Evolutionary conservation across 208 protist genomes (phyloP), one percentile per base, ranked within the genome.

Genomic region (Leishmania amazonensis): DNA sequence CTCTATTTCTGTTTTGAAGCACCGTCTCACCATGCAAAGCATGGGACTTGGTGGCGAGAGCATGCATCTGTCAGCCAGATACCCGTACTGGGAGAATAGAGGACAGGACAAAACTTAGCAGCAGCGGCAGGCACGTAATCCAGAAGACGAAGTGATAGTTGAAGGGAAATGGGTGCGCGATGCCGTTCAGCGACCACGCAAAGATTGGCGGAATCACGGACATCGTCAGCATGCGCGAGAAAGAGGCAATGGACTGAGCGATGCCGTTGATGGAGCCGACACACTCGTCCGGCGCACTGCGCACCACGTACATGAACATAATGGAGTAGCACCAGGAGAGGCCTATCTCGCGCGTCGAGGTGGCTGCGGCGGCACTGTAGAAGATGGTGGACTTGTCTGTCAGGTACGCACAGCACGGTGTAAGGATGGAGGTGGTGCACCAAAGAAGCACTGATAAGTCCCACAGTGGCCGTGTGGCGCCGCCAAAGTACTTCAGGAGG

Each of bases 321-420:
- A 96, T 83, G 19, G 84, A 87, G 84, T 92, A 96, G 38, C 81
- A 78, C 89, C 90, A 93, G 19, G 90, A 90, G 42, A 90, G 62
- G 19, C 78, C 83, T 58, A 94, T 80, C 71, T 93, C 86, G 3
- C 88, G 87, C 3, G 88, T 58, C 31, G 79, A 85, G 11, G 82
- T 87, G 58, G 83, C 75, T 24, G 86, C 6, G 5, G 87, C 80
- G 15, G 89, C 83, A 6, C 74, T 83, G 21, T 83, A 77, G 71
- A 91, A 83, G 24, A 81, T 81, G 15, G 71, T 72, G 19, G 76
- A 79, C 54, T 85, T 53, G 13, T 81, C 73, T 15, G 51, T 49
- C 19, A 88, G 42, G 73, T 81, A 88, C 24, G 77, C 86, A 73
- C 78, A 84, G 74, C 83, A 86, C 6, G 86, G 84, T 38, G 81